phyloP scores from a whole-genome alignment of 202 grass and related monocot species.

The Carex sylvatica region DNA sequence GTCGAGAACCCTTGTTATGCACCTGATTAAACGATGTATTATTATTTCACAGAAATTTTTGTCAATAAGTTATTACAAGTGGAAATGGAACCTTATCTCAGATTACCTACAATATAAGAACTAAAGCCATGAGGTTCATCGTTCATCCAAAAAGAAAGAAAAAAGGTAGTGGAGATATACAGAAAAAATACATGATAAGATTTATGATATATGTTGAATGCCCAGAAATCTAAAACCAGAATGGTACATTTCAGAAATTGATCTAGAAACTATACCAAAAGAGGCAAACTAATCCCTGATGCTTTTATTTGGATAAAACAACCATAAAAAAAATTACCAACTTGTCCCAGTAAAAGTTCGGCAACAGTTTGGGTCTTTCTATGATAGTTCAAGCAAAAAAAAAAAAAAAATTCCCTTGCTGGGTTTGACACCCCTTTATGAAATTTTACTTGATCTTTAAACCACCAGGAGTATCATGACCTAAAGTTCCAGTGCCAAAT shows the following conservation, averaged over 20 bases:
- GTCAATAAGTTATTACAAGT: conserved; percentile 7
- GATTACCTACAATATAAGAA: not conserved
- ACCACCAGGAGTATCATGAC: not conserved
- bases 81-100: not conserved
- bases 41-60: not conserved
- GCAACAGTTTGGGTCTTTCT: not conserved
- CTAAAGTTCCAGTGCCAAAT: not conserved
- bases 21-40: conserved; percentile 48
- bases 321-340: not conserved
- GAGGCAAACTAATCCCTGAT: not conserved
- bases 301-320: not conserved
- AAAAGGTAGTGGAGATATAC: not conserved
- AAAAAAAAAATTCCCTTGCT: not conserved
- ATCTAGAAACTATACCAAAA: not conserved
- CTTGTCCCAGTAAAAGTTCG: not conserved
- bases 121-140: not conserved
- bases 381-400: not conserved
- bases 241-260: not conserved
- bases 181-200: not conserved
- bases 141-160: conserved; percentile 6
- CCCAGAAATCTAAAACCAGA: not conserved
- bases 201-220: not conserved
- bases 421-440: not conserved
- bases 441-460: not conserved
- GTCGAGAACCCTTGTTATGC: conserved; percentile 73